Conservation (phyloP, 225 moss, liverwort and hornwort genomes). For the Lunularia cruciata region DNA sequence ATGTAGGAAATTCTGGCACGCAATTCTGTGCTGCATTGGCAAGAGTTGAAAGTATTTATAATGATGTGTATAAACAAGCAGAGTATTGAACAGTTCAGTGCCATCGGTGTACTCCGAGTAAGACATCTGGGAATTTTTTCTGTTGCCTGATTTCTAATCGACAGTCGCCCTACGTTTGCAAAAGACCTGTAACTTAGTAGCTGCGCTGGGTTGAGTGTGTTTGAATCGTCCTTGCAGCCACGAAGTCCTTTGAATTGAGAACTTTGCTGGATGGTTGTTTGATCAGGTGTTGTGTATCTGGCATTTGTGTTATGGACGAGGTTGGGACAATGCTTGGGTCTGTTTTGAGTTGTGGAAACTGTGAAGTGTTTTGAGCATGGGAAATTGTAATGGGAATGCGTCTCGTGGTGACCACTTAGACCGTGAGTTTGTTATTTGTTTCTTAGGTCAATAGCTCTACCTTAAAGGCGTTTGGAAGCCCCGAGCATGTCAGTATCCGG, state of each 20-base stretch:
- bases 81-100: slow-evolving; percentile 46
- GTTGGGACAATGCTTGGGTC: too few species aligned
- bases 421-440: slow-evolving; percentile 5
- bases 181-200: not conserved
- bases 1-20: slow-evolving; percentile 45
- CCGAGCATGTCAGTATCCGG: slow-evolving; percentile 1
- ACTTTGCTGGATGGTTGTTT: slow-evolving; percentile 1
- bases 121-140: slow-evolving; percentile 27
- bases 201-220: not conserved
- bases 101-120: slow-evolving; percentile 35
- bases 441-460: slow-evolving; percentile 8
- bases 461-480: not conserved
- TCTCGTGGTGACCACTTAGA: not conserved
- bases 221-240: not conserved
- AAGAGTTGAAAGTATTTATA: slow-evolving; percentile 57
- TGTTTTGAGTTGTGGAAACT: too few species aligned
- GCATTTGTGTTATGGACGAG: not conserved
- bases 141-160: slow-evolving; percentile 21
- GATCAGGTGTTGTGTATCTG: not conserved
- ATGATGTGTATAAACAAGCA: slow-evolving; percentile 60
- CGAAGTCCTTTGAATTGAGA: not conserved
- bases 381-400: too few species aligned
- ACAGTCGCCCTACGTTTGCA: not conserved
- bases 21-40: slow-evolving; percentile 61
- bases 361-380: too few species aligned